Evolutionary conservation across 2,329 filamentous ascomycete genomes (phyloP).

Genomic region (Polytolypa hystricis): DNA sequence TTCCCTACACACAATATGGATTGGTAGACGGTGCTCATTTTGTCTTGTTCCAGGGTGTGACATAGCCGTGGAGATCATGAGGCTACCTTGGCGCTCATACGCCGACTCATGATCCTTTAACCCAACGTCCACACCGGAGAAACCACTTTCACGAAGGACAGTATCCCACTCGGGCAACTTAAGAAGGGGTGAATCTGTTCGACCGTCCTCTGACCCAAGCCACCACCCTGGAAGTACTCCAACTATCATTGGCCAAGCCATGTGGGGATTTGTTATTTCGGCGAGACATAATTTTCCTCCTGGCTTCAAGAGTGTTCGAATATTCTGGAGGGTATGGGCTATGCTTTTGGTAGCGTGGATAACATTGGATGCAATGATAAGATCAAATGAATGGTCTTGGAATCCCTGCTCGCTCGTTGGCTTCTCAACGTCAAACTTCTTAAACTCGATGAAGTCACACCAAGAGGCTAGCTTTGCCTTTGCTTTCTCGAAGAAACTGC

Average conservation of each 20-base stretch:
- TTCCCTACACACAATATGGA: no score
- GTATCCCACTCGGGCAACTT: constrained; percentile 6
- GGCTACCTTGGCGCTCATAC: no score
- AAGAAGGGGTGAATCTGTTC: constrained; percentile 9
- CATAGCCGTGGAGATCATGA: no score
- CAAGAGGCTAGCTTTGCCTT: constrained; percentile 17
- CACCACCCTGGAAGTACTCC: constrained; percentile 18
- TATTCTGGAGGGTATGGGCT: constrained; percentile 21
- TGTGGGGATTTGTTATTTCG: constrained; percentile 22
- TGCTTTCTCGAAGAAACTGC: constrained; percentile 32
- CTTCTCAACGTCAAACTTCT: constrained; percentile 23
- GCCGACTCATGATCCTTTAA: no score
- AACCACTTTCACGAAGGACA: constrained; percentile 7
- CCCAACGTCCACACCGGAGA: constrained; percentile 9
- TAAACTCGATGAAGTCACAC: constrained; percentile 14
- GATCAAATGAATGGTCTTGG: constrained; percentile 21
- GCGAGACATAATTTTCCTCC: constrained; percentile 35
- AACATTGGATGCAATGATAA: constrained; percentile 29
- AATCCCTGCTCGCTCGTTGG: constrained; percentile 27
- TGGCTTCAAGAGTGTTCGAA: constrained; percentile 28
- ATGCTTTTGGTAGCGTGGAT: constrained; percentile 27
- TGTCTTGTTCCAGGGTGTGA: no score
- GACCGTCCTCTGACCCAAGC: constrained; percentile 12
- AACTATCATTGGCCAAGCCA: constrained; percentile 11
- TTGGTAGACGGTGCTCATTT: no score